Percentiles rank a stretch among this genome's conserved stretches.
Conservation (phyloP, 2,329 filamentous ascomycete genomes). For the Xylaria sp. region DNA sequence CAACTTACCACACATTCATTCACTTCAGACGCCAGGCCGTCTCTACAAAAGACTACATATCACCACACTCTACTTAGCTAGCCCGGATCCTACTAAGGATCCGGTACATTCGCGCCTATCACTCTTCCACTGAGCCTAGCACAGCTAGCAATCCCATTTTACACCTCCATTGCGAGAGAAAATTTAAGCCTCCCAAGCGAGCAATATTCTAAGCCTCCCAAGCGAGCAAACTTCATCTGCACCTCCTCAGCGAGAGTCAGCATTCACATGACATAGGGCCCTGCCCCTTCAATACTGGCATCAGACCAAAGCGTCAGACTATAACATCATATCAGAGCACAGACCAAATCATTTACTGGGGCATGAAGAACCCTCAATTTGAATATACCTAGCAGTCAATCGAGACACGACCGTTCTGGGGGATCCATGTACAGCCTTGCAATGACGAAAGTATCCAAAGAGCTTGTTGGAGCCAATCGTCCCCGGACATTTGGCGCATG, state of each 20-base stretch:
- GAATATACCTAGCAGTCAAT: neutral
- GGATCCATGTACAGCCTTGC: conserved; percentile 37
- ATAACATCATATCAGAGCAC: neutral
- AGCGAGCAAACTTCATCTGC: neutral
- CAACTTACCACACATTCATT: neutral
- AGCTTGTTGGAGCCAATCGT: conserved; percentile 46
- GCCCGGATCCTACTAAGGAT: no score
- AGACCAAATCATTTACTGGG: neutral
- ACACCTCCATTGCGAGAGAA: no score
- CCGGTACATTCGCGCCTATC: no score
- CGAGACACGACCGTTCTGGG: neutral
- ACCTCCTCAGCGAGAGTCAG: conserved; percentile 2
- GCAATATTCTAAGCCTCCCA: no score
- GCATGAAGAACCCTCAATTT: neutral
- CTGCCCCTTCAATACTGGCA: neutral
- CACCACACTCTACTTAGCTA: conserved; percentile 1
- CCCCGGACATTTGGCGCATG: conserved; percentile 45
- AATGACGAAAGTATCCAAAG: conserved; percentile 45
- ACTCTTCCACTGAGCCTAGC: no score
- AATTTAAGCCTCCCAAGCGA: no score
- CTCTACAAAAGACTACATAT: neutral
- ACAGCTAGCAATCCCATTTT: no score
- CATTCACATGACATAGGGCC: conserved; percentile 10
- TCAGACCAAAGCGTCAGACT: neutral
- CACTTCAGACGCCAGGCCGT: neutral